These are phyloP conservation scores for Xylariaceae sp. DNA, from an alignment of 2,329 filamentous ascomycete genomes.

Conservation along the genomic window DNA sequence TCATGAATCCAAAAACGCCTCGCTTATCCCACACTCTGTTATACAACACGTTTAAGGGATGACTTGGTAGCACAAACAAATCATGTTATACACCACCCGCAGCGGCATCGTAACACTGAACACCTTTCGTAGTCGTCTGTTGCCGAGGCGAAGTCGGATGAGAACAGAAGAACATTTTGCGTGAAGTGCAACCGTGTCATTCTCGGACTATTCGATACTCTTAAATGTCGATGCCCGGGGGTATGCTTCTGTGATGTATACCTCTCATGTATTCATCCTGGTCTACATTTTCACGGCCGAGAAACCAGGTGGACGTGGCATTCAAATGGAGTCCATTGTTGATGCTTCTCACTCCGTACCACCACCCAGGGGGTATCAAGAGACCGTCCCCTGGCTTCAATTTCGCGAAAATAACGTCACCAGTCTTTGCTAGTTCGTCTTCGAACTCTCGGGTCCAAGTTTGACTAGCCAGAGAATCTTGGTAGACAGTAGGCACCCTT, in stretches of 20 bases:
- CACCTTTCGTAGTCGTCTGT: no score
- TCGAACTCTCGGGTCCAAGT: conserved; percentile 13
- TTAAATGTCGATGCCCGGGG: background rate
- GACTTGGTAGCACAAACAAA: no score
- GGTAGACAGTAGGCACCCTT: background rate
- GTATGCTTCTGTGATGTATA: background rate
- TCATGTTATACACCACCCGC: no score
- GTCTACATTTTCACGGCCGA: background rate
- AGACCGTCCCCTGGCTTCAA: conserved; percentile 11
- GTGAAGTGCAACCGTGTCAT: no score
- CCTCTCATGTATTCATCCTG: background rate
- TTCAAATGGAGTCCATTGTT: conserved; percentile 12
- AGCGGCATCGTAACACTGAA: no score
- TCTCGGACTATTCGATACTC: no score
- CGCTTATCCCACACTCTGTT: no score
- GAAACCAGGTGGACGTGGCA: conserved; percentile 15
- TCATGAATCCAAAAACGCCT: no score
- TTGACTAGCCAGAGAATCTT: background rate
- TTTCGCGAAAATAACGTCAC: conserved; percentile 5
- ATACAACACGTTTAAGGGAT: no score
- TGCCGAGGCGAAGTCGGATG: no score
- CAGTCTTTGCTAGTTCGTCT: conserved; percentile 4
- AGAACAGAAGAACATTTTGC: no score
- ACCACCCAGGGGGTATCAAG: conserved; percentile 17
- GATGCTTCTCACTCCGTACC: conserved; percentile 12